These are phyloP conservation scores for Quercus phellos DNA, from an alignment of 331 rosid species.

Conservation along the genomic window DNA sequence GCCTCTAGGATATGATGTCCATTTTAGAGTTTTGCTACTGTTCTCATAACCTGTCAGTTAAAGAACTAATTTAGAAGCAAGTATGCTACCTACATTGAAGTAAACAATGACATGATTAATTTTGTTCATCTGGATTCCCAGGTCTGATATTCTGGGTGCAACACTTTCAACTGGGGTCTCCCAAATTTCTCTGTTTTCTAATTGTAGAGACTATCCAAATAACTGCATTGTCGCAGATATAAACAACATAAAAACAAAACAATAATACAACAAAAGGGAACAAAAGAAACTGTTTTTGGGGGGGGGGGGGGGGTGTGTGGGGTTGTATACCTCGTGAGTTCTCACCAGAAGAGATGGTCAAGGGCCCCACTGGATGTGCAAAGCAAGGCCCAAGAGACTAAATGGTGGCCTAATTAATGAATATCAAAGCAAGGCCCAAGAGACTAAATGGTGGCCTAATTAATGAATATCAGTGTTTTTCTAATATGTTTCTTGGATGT, in stretches of 20 bases:
- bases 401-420: too few species aligned
- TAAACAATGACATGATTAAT: background rate
- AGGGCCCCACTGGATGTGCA: too few species aligned
- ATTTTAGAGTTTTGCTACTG: background rate
- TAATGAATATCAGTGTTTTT: background rate
- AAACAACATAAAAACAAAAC: too few species aligned
- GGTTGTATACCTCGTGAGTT: too few species aligned
- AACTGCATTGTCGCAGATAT: background rate
- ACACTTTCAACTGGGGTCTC: background rate
- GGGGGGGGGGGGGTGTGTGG: too few species aligned
- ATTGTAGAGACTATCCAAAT: background rate
- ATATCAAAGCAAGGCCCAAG: background rate
- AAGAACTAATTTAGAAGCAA: background rate
- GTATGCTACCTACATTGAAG: background rate
- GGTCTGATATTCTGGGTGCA: background rate
- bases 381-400: too few species aligned
- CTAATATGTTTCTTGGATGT: background rate
- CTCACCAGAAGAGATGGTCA: too few species aligned
- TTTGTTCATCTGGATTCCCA: background rate
- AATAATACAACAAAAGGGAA: too few species aligned
- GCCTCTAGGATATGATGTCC: too few species aligned
- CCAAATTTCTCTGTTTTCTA: background rate
- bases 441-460: too few species aligned
- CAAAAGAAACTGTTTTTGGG: too few species aligned
- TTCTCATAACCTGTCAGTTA: background rate